Base-by-base conservation (phyloP, 139 green algal species). In the Pleodorina starrii region DNA sequence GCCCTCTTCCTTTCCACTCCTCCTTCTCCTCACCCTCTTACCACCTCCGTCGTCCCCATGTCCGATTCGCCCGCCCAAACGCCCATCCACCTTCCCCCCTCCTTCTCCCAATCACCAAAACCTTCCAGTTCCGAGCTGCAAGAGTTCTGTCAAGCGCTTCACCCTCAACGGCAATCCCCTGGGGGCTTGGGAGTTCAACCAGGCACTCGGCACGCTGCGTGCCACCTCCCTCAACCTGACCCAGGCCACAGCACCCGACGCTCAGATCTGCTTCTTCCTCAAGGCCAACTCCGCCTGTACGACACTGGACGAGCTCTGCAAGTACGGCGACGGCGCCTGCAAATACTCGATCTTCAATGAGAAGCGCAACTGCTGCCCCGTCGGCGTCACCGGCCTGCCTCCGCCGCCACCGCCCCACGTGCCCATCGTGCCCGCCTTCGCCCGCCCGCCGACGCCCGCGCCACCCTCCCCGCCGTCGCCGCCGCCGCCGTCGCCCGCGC, bases 321-420 rank as follows among this genome's bases (percentile, higher is more conserved):
- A 21, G 19, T 1, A 32, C 44, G 40, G 42, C 38, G 9, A 35
- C 40, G 72, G 38, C 16, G 14, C 16, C 29, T 71, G 66, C 82
- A 80, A 36, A 66, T 57, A 51, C 42, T 42, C 82, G 17, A 36
- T 88, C n/a, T 88, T 88, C 63, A 81, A 80, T 63, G 10, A 11
- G 35, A 66, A 80, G 40, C 36, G 11, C 21, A 48, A 80, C 59
- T 87, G 81, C 81, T 87, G 81, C 81, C 78, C 78, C 36, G 50
- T 69, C 50, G 50, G 32, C n/a, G 9, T 69, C 7, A 9, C 50
- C 19, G 43, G 72, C 42, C 16, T 32, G 19, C 29, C 50, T 9
- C 51, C 78, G 19, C 50, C 57, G 36, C 57, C 50, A 5, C 78
- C 78, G 9, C 25, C 77, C 59, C 14, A 14, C 35, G 25, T 17